A percentile compares a stretch with the other conserved stretches of the same genome.
These are phyloP conservation scores for Cryphonectria carpinicola DNA, from an alignment of 2,329 filamentous ascomycete species.

Conservation along the genomic window DNA sequence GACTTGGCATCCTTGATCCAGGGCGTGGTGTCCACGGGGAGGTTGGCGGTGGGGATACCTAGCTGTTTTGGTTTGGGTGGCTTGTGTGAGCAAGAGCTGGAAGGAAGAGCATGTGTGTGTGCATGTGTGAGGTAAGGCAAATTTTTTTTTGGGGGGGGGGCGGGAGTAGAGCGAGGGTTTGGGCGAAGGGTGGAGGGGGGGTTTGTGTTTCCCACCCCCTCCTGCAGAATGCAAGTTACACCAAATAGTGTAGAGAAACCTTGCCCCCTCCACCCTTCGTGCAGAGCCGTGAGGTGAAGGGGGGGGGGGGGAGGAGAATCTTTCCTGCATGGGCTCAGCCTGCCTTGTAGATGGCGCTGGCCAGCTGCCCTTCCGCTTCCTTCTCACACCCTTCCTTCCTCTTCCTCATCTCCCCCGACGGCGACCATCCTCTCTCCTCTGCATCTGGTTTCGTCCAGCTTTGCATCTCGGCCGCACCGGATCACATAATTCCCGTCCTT, in stretches of 20 bases:
- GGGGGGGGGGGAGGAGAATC: background rate
- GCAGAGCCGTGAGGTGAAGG: background rate
- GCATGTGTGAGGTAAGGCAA: background rate
- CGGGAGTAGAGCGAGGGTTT: slow-evolving; percentile 13
- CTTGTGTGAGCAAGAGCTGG: slow-evolving; percentile 6
- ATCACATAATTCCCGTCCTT: background rate
- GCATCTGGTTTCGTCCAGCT: slow-evolving; percentile 1
- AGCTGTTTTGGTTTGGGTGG: slow-evolving; percentile 57
- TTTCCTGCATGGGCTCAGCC: background rate
- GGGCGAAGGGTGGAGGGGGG: slow-evolving; percentile 18
- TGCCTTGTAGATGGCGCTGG: background rate
- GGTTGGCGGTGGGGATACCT: slow-evolving; percentile 95
- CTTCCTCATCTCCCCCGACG: background rate
- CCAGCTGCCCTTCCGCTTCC: background rate
- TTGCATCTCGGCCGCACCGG: slow-evolving; percentile 9
- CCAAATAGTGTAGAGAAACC: background rate
- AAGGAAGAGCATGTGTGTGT: background rate
- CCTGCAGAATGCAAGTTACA: slow-evolving; percentile 6
- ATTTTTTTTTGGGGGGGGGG: background rate
- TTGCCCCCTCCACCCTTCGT: background rate
- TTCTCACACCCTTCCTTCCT: background rate
- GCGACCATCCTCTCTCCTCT: slow-evolving; percentile 6
- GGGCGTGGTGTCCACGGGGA: slow-evolving; percentile 69
- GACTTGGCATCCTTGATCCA: slow-evolving; percentile 69
- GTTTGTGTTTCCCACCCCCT: background rate